Conservation (phyloP, 371 early-diverging fungal genomes). For the Rhizoclosmatium hyalinum region DNA sequence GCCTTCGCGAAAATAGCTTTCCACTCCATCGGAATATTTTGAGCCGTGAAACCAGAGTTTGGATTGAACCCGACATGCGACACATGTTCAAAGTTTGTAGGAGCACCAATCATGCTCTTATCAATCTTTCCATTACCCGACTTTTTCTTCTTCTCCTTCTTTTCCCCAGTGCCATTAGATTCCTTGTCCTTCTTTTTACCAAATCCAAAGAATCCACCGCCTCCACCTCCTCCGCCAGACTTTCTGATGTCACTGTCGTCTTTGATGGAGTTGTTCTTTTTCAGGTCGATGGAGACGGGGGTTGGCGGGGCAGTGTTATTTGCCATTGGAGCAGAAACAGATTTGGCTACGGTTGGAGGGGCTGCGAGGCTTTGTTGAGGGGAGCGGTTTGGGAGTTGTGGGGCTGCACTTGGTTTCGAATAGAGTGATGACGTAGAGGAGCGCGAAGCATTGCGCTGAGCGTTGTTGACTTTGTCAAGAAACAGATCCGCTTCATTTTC, state of each 20-base stretch:
- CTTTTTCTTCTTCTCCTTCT: constrained; percentile 46
- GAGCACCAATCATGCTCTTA: constrained; percentile 77
- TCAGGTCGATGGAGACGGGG: not conserved
- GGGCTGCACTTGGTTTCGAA: not conserved
- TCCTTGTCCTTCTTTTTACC: constrained; percentile 13
- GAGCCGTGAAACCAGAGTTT: constrained; percentile 77
- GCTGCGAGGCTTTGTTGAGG: constrained; percentile 18
- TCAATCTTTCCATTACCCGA: constrained; percentile 61
- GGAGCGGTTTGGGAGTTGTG: constrained; percentile 12
- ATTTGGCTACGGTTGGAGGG: constrained; percentile 22
- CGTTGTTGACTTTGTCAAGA: constrained; percentile 33
- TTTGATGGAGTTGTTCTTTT: constrained; percentile 1
- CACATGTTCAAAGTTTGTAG: constrained; percentile 80
- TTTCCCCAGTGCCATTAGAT: constrained; percentile 40
- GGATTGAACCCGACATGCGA: constrained; percentile 82
- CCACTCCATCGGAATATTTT: constrained; percentile 82
- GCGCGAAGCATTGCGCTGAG: constrained; percentile 17
- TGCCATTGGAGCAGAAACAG: constrained; percentile 24
- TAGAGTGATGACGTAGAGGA: not conserved
- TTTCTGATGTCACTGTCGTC: constrained; percentile 24
- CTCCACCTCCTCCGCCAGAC: not conserved
- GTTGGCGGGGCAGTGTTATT: not conserved
- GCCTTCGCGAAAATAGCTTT: constrained; percentile 77
- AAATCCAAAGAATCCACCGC: constrained; percentile 17
- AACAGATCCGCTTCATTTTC: constrained; percentile 81